These are phyloP conservation scores for Iris pallida DNA, from an alignment of 116 monocot species.

Conservation along the genomic window DNA sequence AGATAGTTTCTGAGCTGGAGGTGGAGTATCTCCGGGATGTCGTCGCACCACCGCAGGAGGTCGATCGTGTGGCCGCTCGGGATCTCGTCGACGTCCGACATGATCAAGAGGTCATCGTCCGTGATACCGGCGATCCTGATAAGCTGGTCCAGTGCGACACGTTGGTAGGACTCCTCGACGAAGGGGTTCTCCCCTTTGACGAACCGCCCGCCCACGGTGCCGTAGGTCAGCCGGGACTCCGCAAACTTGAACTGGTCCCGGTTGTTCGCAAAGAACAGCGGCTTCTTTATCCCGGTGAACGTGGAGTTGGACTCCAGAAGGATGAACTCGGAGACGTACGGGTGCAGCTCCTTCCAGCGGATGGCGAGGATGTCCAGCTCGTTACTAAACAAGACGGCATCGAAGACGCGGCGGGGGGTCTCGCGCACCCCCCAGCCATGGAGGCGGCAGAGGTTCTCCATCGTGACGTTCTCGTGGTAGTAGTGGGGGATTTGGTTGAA, in stretches of 20 bases:
- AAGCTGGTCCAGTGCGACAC: slow-evolving; percentile 34
- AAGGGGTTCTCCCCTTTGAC: slow-evolving; percentile 36
- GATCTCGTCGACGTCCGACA: slow-evolving; percentile 35
- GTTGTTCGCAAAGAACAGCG: slow-evolving; percentile 23
- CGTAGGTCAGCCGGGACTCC: slow-evolving; percentile 33
- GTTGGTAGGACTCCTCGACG: slow-evolving; percentile 35
- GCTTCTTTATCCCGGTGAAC: slow-evolving; percentile 26
- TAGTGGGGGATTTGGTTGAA: slow-evolving; percentile 32
- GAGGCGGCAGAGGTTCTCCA: slow-evolving; percentile 22
- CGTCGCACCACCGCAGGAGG: slow-evolving; percentile 38
- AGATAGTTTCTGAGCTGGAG: slow-evolving; percentile 28
- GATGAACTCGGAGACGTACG: slow-evolving; percentile 32
- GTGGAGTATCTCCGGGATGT: slow-evolving; percentile 23
- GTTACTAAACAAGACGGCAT: slow-evolving; percentile 37
- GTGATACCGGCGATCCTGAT: slow-evolving; percentile 21
- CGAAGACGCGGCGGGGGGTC: slow-evolving; percentile 35
- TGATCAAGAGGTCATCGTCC: slow-evolving; percentile 26
- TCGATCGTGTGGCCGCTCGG: slow-evolving; percentile 32
- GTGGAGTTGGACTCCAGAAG: slow-evolving; percentile 40
- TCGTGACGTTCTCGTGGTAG: slow-evolving; percentile 24
- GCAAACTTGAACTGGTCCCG: slow-evolving; percentile 22
- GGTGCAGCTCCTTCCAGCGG: slow-evolving; percentile 33
- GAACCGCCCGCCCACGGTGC: slow-evolving; percentile 29
- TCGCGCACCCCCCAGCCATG: slow-evolving; percentile 32
- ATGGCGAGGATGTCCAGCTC: slow-evolving; percentile 31